Evolutionary conservation across 257 asterid species (phyloP), one percentile per base, ranked within the genome.

Genomic region (Plantago ovata): DNA sequence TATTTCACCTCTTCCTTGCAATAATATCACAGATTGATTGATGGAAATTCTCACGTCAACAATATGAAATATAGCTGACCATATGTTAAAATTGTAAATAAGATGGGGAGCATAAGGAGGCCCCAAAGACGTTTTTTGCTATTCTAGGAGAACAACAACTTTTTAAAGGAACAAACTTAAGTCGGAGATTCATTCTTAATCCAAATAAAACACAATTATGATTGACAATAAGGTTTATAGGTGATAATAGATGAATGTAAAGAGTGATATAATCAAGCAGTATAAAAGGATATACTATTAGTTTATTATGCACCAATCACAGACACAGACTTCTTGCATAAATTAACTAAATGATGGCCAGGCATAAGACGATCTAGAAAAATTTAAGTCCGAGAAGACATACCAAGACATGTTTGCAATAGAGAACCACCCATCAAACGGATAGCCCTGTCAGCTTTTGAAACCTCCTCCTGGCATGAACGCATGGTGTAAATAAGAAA

Each of bases 351-450:
- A 20, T 44, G 48, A 24, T 15, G 43, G 49, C 39, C 38, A 48
- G 5, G 33, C 32, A 62, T 22, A 48, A 64, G 38, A 53, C 22
- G n/a, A 21, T 44, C 22, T 13, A 39, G 55, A 51, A 39, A 54
- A 60, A 67, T 10, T 33, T 20, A 38, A 49, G 44, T 28, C 44
- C 44, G 62, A 64, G 20, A 48, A 38, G 65, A 51, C 77, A 66
- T 78, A 92, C 98, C 98, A 22, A 74, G 51, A 65, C 85, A 73
- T 59, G 87, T 84, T 68, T 61, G 76, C 82, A 84, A 73, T 60
- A 85, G 77, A 67, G 95, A 81, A 61, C 86, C 94, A 56, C 96
- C 94, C 95, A 88, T 77, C 83, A 85, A 69, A 33, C 61, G 79
- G 58, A 85, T 80, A 66, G 96, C 94, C 77, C 77, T 85, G 72